phyloP scores from a whole-genome alignment of 1,284 basidiomycete genomes.

The Porodaedalea pini region DNA sequence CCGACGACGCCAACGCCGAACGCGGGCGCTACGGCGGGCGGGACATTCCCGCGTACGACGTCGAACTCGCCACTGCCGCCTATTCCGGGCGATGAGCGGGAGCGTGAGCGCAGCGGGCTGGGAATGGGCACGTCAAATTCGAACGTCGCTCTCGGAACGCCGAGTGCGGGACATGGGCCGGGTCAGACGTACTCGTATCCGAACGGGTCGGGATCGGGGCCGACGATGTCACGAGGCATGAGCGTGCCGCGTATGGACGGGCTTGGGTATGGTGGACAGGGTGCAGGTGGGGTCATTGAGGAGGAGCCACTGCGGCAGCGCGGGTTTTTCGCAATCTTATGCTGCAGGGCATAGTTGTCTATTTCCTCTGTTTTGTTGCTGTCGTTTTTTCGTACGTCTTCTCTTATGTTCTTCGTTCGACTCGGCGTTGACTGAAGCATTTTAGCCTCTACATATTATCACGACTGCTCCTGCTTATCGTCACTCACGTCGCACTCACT shows the following conservation, averaged over 20 bases:
- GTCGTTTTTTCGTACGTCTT: conserved; percentile 1
- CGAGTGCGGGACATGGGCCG: neutral
- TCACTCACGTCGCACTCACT: conserved; percentile 6
- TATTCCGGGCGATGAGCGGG: conserved; percentile 14
- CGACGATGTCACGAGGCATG: conserved; percentile 19
- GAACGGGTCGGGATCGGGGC: conserved; percentile 6
- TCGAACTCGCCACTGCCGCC: conserved; percentile 19
- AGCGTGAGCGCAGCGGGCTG: conserved; percentile 8
- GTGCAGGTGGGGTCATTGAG: conserved; percentile 7
- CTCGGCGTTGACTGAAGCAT: neutral
- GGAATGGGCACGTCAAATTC: conserved; percentile 13
- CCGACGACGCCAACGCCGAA: conserved; percentile 9
- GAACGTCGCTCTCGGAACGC: conserved; percentile 15
- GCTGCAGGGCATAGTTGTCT: conserved; percentile 12
- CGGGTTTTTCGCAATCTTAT: conserved; percentile 14
- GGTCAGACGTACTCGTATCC: conserved; percentile 9
- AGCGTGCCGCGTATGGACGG: conserved; percentile 15
- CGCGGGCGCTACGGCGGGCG: neutral
- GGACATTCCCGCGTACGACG: conserved; percentile 14
- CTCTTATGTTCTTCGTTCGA: neutral
- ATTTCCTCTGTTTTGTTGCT: neutral
- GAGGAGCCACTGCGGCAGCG: conserved; percentile 10
- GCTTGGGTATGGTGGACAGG: conserved; percentile 12
- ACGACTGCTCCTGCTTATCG: neutral
- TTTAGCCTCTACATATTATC: neutral